A percentile compares a stretch with the other conserved stretches of the same genome.
Conservation (phyloP, 768 basidiomycete species). For the Mrakia frigida region DNA sequence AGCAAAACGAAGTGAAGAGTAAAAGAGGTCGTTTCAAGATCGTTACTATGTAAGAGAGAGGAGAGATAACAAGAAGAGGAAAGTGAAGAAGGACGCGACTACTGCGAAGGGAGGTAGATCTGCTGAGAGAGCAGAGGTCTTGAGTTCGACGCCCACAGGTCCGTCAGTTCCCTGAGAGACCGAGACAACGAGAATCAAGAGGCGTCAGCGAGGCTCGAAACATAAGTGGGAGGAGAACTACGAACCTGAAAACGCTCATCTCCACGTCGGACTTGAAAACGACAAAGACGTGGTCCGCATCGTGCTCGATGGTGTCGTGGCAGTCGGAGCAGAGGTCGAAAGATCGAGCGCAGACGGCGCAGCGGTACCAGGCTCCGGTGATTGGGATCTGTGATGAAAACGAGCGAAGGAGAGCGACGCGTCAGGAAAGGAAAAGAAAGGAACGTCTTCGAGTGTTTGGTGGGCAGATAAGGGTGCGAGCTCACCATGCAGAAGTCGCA, state of each 20-base stretch:
- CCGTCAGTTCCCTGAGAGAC: conserved; percentile 15
- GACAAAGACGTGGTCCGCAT: conserved; percentile 64
- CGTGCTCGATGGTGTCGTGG: conserved; percentile 65
- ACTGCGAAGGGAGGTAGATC: conserved; percentile 23
- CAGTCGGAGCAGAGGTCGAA: conserved; percentile 83
- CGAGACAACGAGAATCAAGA: not conserved
- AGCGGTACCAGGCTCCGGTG: conserved; percentile 83
- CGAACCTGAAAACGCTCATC: conserved; percentile 30
- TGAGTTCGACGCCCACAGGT: conserved; percentile 20
- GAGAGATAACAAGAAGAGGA: not conserved
- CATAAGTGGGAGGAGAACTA: not conserved
- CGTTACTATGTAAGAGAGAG: not conserved
- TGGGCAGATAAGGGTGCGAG: not conserved
- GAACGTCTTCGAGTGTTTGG: not conserved
- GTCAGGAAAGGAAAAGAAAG: not conserved
- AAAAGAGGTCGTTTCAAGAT: not conserved
- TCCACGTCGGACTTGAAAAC: conserved; percentile 75
- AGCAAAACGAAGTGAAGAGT: too few relatives aligned
- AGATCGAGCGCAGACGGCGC: conserved; percentile 65
- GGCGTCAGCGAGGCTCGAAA: not conserved
- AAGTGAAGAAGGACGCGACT: not conserved
- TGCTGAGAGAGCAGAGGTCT: conserved; percentile 24
- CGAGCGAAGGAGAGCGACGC: not conserved
- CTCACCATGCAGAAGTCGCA: conserved; percentile 74
- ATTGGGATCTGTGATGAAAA: conserved; percentile 51